Percentiles rank a stretch among this genome's conserved stretches.
These are phyloP conservation scores for Lodderomyces beijingensis DNA, from an alignment of 1,139 yeast genomes.

Conservation along the genomic window DNA sequence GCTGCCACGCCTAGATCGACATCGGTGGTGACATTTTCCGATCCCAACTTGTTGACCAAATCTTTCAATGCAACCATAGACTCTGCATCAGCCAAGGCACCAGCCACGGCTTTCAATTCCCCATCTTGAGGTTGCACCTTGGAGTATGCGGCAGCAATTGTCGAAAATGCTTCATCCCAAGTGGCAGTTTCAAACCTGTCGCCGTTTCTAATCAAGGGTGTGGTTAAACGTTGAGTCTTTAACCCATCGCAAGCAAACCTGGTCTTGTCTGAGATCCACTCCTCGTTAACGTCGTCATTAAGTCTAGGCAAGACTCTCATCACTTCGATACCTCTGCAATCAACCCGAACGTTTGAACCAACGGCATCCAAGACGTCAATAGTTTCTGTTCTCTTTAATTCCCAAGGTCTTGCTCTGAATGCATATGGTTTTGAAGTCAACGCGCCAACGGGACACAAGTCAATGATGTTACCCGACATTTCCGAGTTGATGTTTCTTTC, in stretches of 20 bases:
- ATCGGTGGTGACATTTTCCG: constrained; percentile 80
- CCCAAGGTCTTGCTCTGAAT: constrained; percentile 93
- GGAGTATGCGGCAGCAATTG: constrained; percentile 62
- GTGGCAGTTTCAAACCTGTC: constrained; percentile 70
- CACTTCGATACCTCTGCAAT: constrained; percentile 83
- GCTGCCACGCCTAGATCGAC: constrained; percentile 58
- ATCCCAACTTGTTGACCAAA: constrained; percentile 68
- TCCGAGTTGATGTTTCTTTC: constrained; percentile 83
- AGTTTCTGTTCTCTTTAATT: constrained; percentile 83
- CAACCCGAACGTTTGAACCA: constrained; percentile 81
- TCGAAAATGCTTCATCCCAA: constrained; percentile 82
- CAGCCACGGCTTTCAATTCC: constrained; percentile 78
- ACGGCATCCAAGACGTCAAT: constrained; percentile 83
- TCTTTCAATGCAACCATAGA: constrained; percentile 80
- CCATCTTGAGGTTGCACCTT: constrained; percentile 59
- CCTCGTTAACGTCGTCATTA: constrained; percentile 85
- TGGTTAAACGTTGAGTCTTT: constrained; percentile 80
- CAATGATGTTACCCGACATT: constrained; percentile 83
- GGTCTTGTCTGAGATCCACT: constrained; percentile 88
- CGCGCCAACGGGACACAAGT: constrained; percentile 91
- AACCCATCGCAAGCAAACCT: constrained; percentile 85
- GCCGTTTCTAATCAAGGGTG: constrained; percentile 73
- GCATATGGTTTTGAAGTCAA: constrained; percentile 88
- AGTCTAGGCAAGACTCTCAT: constrained; percentile 85
- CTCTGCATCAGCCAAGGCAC: constrained; percentile 82